Percentiles rank a stretch among this genome's conserved stretches.
phyloP scores from a whole-genome alignment of 2,329 filamentous ascomycete genomes.

The Fonsecaea multimorphosa region DNA sequence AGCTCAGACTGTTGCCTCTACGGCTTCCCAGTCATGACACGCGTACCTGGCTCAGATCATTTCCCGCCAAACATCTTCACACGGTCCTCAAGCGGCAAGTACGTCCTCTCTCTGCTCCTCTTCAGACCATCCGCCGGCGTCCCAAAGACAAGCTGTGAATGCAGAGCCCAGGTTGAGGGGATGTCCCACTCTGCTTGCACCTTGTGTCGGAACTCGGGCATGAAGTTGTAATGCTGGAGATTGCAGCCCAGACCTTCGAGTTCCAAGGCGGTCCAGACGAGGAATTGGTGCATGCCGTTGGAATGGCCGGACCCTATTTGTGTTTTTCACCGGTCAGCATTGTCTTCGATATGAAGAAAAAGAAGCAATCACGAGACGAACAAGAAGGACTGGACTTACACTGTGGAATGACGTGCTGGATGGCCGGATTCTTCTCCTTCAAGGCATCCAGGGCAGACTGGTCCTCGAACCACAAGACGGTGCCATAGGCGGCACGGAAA shows the following conservation, averaged over 20 bases:
- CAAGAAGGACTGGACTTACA: conserved; percentile 1
- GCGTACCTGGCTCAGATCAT: no score
- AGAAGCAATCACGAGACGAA: no score
- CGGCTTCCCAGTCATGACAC: no score
- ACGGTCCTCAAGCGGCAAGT: conserved; percentile 22
- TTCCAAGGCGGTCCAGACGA: conserved; percentile 79
- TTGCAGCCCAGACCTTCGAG: conserved; percentile 83
- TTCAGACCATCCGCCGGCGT: conserved; percentile 19
- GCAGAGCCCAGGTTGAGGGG: conserved; percentile 74
- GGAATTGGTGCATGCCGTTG: conserved; percentile 73
- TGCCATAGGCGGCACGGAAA: conserved; percentile 68
- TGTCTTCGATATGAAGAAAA: no score
- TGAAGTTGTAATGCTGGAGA: conserved; percentile 90
- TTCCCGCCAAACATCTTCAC: conserved; percentile 22
- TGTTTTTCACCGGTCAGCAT: neutral
- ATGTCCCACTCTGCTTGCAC: conserved; percentile 78
- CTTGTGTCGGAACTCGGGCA: conserved; percentile 61
- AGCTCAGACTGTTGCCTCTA: neutral
- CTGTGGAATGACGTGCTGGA: neutral
- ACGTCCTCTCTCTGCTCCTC: conserved; percentile 20
- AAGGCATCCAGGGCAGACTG: conserved; percentile 68
- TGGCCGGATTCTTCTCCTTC: conserved; percentile 52
- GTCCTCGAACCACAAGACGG: conserved; percentile 87
- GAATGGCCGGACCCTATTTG: conserved; percentile 63
- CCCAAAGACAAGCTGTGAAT: conserved; percentile 85